phyloP scores from a whole-genome alignment of 2,329 filamentous ascomycete genomes.

The Nigrograna mackinnonii region DNA sequence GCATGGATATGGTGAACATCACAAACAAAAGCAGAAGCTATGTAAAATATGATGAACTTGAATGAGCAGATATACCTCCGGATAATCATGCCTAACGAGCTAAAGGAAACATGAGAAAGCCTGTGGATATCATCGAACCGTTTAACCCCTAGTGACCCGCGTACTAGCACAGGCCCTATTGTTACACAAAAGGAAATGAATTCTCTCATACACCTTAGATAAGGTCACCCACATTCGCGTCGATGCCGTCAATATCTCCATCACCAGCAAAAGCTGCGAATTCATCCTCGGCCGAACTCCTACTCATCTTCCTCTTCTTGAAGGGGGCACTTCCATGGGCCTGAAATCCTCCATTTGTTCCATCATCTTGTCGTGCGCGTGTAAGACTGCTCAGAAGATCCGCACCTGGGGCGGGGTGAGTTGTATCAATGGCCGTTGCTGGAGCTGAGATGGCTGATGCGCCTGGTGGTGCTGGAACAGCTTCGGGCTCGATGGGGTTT shows the following conservation, averaged over 20 bases:
- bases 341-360: conserved; percentile 14
- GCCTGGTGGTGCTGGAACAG: conserved; percentile 23
- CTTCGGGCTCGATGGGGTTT: conserved; percentile 27
- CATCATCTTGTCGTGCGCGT: conserved; percentile 22
- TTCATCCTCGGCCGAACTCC: conserved; percentile 37
- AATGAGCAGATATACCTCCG: no score
- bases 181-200: no score
- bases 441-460: conserved; percentile 18
- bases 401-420: conserved; percentile 20
- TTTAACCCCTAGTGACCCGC: no score
- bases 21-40: neutral
- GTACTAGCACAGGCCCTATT: no score
- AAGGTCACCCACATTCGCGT: conserved; percentile 64
- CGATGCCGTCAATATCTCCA: conserved; percentile 59
- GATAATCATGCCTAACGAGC: no score
- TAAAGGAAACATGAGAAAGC: no score
- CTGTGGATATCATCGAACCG: no score
- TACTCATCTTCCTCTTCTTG: conserved; percentile 44
- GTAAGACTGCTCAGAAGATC: conserved; percentile 36
- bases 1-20: conserved; percentile 17
- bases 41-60: no score
- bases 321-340: conserved; percentile 23
- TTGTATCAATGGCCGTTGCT: conserved; percentile 24
- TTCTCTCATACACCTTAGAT: no score
- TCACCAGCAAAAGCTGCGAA: conserved; percentile 47